A percentile compares a stretch with the other conserved stretches of the same genome.
phyloP scores from a whole-genome alignment of 2,329 filamentous ascomycete genomes.

The Scortechinia acanthostroma region DNA sequence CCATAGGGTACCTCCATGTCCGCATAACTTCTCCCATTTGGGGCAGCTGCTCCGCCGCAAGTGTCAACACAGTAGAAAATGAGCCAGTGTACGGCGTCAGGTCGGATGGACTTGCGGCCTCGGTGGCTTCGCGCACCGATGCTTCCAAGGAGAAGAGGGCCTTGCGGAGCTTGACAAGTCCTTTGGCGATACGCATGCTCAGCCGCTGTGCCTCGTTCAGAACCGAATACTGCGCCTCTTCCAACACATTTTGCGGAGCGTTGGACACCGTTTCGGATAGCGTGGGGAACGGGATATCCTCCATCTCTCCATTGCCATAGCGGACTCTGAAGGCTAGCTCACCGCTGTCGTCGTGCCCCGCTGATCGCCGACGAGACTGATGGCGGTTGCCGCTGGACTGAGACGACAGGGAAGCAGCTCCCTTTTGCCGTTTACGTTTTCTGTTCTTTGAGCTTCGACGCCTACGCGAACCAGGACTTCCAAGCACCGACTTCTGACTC shows the following conservation, averaged over 20 bases:
- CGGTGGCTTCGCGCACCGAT: slow-evolving; percentile 4
- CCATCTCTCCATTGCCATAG: slow-evolving; percentile 39
- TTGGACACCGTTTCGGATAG: slow-evolving; percentile 4
- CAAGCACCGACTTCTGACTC: slow-evolving; percentile 12
- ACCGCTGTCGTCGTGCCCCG: slow-evolving; percentile 46
- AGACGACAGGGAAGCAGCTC: slow-evolving; percentile 6
- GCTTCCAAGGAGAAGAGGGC: slow-evolving; percentile 39
- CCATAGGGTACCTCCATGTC: slow-evolving; percentile 48
- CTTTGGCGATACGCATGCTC: slow-evolving; percentile 46
- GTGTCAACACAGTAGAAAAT: neutral
- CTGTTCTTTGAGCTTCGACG: neutral
- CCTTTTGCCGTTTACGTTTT: slow-evolving; percentile 5
- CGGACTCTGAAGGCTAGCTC: slow-evolving; percentile 31
- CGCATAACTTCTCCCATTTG: slow-evolving; percentile 5
- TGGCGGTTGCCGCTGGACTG: slow-evolving; percentile 9
- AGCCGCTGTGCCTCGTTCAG: slow-evolving; percentile 40
- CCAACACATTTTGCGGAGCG: slow-evolving; percentile 16
- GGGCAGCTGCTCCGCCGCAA: neutral
- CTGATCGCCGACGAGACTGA: slow-evolving; percentile 10
- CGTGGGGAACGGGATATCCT: slow-evolving; percentile 41
- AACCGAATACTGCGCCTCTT: slow-evolving; percentile 7
- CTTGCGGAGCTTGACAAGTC: slow-evolving; percentile 41
- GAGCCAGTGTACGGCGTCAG: neutral
- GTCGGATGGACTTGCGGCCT: neutral
- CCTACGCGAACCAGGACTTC: neutral